These are phyloP conservation scores for Dunaliella primolecta DNA, from an alignment of 139 green algal genomes.

Conservation along the genomic window DNA sequence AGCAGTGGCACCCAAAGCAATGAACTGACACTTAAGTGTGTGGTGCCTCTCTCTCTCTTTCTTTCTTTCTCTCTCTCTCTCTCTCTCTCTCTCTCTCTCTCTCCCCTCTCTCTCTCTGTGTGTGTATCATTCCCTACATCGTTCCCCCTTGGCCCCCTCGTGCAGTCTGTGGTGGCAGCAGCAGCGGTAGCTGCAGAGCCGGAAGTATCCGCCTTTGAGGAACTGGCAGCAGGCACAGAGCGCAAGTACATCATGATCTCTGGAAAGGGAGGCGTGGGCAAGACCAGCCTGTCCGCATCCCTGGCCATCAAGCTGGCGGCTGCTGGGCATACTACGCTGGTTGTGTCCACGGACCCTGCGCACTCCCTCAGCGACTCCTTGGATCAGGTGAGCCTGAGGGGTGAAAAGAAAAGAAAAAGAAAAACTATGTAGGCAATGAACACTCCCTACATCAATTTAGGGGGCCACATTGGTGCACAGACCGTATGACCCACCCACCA, in stretches of 20 bases:
- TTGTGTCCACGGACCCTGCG: constrained; percentile 97
- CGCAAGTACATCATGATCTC: constrained; percentile 91
- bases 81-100: too few species aligned
- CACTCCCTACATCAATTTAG: too few species aligned
- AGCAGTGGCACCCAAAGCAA: too few species aligned
- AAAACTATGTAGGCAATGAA: too few species aligned
- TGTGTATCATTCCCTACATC: too few species aligned
- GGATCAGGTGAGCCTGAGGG: constrained; percentile 67
- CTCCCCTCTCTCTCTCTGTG: too few species aligned
- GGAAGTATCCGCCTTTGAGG: constrained; percentile 50
- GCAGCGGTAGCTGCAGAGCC: neutral
- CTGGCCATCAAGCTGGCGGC: constrained; percentile 87
- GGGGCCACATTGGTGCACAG: too few species aligned
- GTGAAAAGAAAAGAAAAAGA: too few species aligned
- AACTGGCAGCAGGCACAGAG: constrained; percentile 54
- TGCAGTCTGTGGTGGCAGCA: neutral
- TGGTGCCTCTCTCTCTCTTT: too few species aligned
- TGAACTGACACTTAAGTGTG: too few species aligned
- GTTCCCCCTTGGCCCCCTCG: neutral
- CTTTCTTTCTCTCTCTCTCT: too few species aligned
- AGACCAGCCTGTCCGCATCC: constrained; percentile 88
- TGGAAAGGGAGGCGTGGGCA: constrained; percentile 94
- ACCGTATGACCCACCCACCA: too few species aligned
- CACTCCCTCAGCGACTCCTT: constrained; percentile 95
- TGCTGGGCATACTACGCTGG: constrained; percentile 83